Conservation (phyloP, 805 yeast species). For the Suhomyces prunicola region DNA sequence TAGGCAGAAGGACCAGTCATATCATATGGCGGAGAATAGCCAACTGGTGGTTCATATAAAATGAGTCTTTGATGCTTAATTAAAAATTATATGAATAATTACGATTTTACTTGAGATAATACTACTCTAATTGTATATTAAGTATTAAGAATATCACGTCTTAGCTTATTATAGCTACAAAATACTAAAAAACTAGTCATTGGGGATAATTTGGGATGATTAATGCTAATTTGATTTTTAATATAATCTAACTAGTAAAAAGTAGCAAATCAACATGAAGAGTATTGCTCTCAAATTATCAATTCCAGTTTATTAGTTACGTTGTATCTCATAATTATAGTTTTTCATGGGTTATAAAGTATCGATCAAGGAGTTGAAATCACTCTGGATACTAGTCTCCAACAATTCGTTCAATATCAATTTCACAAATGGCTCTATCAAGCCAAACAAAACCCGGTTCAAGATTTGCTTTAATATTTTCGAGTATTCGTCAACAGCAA, state of each 20-base stretch:
- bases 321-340: background rate
- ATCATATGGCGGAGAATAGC: conserved; percentile 36
- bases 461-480: conserved; percentile 25
- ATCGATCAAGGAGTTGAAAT: conserved; percentile 28
- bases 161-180: background rate
- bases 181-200: background rate
- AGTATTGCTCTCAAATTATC: too few relatives aligned
- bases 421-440: conserved; percentile 36
- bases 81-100: background rate
- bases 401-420: conserved; percentile 30
- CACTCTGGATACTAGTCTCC: conserved; percentile 25
- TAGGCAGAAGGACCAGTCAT: conserved; percentile 55
- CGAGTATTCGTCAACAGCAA: conserved; percentile 32
- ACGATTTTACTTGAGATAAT: background rate
- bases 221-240: too few relatives aligned
- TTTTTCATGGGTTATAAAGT: conserved; percentile 12
- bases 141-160: background rate
- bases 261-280: too few relatives aligned
- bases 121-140: background rate
- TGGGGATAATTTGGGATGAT: too few relatives aligned
- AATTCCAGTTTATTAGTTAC: too few relatives aligned
- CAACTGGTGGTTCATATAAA: conserved; percentile 28
- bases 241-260: too few relatives aligned
- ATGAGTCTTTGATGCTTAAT: too few relatives aligned
- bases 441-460: conserved; percentile 29